These are phyloP conservation scores for Puccinia hordei DNA, from an alignment of 1,284 basidiomycete species.

Conservation along the genomic window DNA sequence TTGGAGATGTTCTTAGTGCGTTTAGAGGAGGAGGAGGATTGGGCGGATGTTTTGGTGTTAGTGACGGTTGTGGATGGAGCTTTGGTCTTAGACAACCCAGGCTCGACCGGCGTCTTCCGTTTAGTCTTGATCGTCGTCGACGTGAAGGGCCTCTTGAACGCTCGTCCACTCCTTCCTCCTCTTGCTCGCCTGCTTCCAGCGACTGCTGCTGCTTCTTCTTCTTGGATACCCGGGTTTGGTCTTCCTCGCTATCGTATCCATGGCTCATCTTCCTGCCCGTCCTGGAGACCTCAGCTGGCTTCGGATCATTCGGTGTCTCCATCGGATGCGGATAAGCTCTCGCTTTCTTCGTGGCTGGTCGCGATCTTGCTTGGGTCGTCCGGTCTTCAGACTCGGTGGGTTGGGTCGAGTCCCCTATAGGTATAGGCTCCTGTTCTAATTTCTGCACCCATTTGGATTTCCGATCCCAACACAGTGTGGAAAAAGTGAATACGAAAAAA, in stretches of 20 bases:
- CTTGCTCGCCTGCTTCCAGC: background rate
- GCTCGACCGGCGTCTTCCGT: background rate
- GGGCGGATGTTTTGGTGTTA: background rate
- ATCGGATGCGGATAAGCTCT: background rate
- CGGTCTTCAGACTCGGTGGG: background rate
- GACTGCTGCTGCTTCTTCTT: background rate
- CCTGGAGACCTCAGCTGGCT: background rate
- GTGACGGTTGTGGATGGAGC: background rate
- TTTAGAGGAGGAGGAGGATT: background rate
- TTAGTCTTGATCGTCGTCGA: slow-evolving; percentile 14
- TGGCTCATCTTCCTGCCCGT: too few relatives aligned
- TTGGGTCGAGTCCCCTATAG: background rate
- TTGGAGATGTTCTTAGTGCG: background rate
- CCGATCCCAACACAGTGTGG: too few relatives aligned
- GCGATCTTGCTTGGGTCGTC: background rate
- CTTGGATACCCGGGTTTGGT: background rate
- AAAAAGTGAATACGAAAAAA: too few relatives aligned
- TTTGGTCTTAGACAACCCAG: background rate
- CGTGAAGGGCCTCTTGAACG: slow-evolving; percentile 8
- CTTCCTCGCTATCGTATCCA: background rate
- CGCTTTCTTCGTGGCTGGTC: background rate
- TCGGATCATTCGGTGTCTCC: background rate
- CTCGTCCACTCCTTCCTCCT: background rate
- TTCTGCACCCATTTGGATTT: background rate
- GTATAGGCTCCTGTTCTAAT: background rate